Percentiles rank a stretch among this genome's conserved stretches.
Conservation (phyloP, 2,329 filamentous ascomycete species). For the Tolypocladium nubicola region DNA sequence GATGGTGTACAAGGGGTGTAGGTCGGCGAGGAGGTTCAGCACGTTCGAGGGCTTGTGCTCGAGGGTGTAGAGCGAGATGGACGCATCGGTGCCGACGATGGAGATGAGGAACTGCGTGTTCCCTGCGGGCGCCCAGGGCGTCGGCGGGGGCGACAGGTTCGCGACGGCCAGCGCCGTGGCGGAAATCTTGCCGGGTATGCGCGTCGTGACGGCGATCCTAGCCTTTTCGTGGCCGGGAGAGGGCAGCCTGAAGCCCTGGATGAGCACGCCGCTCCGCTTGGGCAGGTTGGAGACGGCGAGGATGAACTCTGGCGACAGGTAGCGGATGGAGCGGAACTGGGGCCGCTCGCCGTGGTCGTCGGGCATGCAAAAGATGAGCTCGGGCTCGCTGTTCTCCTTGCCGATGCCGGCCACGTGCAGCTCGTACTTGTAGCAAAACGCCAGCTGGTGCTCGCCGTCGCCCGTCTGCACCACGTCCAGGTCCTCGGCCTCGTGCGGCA, state of each 20-base stretch:
- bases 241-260: constrained; percentile 47
- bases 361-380: constrained; percentile 46
- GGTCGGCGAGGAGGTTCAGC: constrained; percentile 39
- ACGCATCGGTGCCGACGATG: constrained; percentile 68
- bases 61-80: constrained; percentile 67
- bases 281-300: constrained; percentile 49
- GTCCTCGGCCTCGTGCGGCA: constrained; percentile 52
- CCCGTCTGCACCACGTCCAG: constrained; percentile 55
- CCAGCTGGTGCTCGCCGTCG: constrained; percentile 56
- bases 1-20: constrained; percentile 42
- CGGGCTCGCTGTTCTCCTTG: constrained; percentile 35
- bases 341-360: constrained; percentile 36
- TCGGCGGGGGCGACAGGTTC: constrained; percentile 48
- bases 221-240: constrained; percentile 26
- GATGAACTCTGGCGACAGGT: constrained; percentile 46
- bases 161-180: constrained; percentile 71
- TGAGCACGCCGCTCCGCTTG: constrained; percentile 43
- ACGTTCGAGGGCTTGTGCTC: constrained; percentile 47
- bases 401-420: constrained; percentile 57
- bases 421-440: constrained; percentile 69
- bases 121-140: constrained; percentile 39
- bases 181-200: constrained; percentile 57
- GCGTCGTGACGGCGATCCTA: constrained; percentile 39
- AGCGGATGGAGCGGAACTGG: constrained; percentile 47
- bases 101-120: constrained; percentile 73